phyloP scores from a whole-genome alignment of 2,329 filamentous ascomycete genomes.

The Cercospora canescens region DNA sequence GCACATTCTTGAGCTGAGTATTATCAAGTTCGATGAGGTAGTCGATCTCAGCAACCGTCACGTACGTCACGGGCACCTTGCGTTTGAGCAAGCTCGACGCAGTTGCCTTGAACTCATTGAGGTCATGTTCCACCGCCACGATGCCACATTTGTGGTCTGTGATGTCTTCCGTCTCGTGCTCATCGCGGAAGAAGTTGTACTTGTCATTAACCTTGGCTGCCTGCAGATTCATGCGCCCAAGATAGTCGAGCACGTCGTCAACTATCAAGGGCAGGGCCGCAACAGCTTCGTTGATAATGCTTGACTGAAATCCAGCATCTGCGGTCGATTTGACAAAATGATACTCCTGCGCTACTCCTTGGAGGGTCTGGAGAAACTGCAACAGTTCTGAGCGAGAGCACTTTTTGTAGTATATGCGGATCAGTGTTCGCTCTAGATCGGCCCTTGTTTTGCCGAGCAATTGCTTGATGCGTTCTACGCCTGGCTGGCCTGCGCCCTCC shows the following conservation, averaged over 20 bases:
- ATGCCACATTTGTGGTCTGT: constrained; percentile 90
- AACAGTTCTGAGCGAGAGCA: constrained; percentile 88
- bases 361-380: constrained; percentile 79
- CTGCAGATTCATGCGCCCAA: constrained; percentile 81
- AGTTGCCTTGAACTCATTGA: constrained; percentile 71
- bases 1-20: constrained; percentile 77
- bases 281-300: constrained; percentile 70
- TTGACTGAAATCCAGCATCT: constrained; percentile 71
- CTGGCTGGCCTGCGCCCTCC: constrained; percentile 62
- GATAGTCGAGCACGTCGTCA: constrained; percentile 68
- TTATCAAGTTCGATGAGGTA: constrained; percentile 93
- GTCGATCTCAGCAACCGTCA: constrained; percentile 85
- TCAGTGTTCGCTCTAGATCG: constrained; percentile 89
- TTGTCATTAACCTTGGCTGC: constrained; percentile 88
- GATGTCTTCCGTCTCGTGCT: constrained; percentile 85
- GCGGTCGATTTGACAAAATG: constrained; percentile 62
- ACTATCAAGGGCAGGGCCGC: constrained; percentile 74
- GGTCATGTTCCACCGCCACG: constrained; percentile 84
- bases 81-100: constrained; percentile 73
- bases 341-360: constrained; percentile 78
- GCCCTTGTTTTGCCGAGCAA: constrained; percentile 71
- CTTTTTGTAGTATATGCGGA: constrained; percentile 96
- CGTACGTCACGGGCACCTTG: constrained; percentile 68
- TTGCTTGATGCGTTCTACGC: constrained; percentile 71
- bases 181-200: constrained; percentile 87